Percentiles rank a stretch among this genome's conserved stretches.
Conservation (phyloP, 306 rosid genomes). For the Lathyrus tuberosus region DNA sequence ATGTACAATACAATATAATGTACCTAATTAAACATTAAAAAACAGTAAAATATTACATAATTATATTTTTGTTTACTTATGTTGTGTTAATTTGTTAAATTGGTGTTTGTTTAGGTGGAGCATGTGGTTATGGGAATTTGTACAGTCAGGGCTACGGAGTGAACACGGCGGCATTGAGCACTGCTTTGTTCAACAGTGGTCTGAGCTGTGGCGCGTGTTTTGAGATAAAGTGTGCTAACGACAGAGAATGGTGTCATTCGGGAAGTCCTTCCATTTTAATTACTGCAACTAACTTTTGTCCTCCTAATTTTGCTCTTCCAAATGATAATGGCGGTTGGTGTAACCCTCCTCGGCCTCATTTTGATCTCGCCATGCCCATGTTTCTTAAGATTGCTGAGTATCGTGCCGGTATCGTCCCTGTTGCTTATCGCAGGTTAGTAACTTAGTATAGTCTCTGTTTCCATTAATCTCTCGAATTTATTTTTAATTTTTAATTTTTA, state of each 20-base stretch:
- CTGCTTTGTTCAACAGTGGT: constrained; percentile 87
- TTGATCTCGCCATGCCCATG: constrained; percentile 99
- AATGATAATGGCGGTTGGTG: constrained; percentile 99
- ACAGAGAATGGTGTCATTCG: constrained; percentile 76
- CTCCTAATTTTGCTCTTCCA: constrained; percentile 88
- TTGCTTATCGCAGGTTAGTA: constrained; percentile 84
- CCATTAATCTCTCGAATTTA: too few species aligned
- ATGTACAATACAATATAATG: not conserved
- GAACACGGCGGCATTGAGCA: constrained; percentile 90
- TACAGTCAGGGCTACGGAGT: constrained; percentile 99
- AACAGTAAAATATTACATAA: too few species aligned
- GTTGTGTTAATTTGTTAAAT: not conserved
- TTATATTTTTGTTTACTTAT: not conserved
- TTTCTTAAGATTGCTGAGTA: constrained; percentile 95
- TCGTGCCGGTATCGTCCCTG: constrained; percentile 98
- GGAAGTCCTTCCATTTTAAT: constrained; percentile 89
- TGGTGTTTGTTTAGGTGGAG: constrained; percentile 65
- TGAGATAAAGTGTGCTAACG: constrained; percentile 85
- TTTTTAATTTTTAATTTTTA: too few species aligned
- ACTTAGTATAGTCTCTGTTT: not conserved
- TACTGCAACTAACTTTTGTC: constrained; percentile 95
- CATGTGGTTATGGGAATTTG: constrained; percentile 94
- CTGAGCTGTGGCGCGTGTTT: constrained; percentile 92
- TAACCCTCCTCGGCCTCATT: constrained; percentile 95
- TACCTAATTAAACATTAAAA: not conserved